Base-by-base conservation (phyloP, 2,329 filamentous ascomycete genomes). In the Kalmusia sp. region DNA sequence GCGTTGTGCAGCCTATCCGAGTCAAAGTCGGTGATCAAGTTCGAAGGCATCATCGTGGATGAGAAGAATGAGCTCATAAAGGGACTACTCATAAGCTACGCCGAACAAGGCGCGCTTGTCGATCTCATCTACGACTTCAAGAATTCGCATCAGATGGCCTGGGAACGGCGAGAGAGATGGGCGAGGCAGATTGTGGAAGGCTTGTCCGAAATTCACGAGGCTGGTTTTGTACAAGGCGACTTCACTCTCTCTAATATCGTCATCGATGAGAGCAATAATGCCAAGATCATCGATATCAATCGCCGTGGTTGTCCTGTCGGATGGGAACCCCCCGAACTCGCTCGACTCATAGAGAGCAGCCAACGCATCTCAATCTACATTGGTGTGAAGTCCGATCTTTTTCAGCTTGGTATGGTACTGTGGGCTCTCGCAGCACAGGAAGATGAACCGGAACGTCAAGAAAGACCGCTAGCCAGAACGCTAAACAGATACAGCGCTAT, bases 221-320 rank as follows among this genome's bases (percentile, higher is more conserved):
- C 91, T 19, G 95, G 95, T 4, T 98, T 96, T 72, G 95, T 99
- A 9, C 95, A 99, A 70, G 95, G 95, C 21, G 95, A 99, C 70
- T 97, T 99, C 61, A 99, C 95, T 0, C 81, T 99, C 24, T 96
- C 93, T 4, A 99, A 99, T 70, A 96, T 99, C 60, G 95, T 99
- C 56, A 89, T 99, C 66, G 92, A 98, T 72, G 82, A 83, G 11
- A 77, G 89, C 37, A 88, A 92, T 68, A 84, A 97, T 68, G 95
- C 93, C 7, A 93, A 96, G 67, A 98, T 99, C 62, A 99, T 99
- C 69, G 95, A 99, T 74, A 97, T 99, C 78, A 99, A 99, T 77
- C 85, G 95, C 50, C 84, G 95, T 64, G 95, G 95, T n/a, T 99
- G 95, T 67, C 95, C 95, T 0, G 91, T 98, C 4, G 93, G 93